These are phyloP conservation scores for Cercospora nicotianae DNA, from an alignment of 2,329 filamentous ascomycete genomes.

Conservation along the genomic window DNA sequence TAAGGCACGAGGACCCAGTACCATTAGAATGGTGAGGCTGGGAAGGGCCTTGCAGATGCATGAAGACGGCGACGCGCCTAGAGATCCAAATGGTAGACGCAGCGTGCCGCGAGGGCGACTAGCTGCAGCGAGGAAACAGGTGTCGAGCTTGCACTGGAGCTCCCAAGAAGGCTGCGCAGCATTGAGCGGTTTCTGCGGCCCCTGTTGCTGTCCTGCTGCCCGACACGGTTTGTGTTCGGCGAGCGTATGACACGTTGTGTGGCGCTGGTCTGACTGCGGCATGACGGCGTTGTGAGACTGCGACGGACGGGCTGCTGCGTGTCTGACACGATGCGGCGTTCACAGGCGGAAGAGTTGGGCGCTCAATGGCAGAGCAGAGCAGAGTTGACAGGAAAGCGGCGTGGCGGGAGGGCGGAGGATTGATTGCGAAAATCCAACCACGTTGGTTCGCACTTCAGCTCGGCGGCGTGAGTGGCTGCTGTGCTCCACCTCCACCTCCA, in stretches of 20 bases:
- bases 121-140: constrained; percentile 7
- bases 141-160: constrained; percentile 8
- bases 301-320: not conserved
- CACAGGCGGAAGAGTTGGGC: not conserved
- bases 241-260: not conserved
- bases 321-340: not conserved
- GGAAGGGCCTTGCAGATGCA: not conserved
- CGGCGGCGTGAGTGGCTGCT: not conserved
- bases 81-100: constrained; percentile 4
- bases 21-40: constrained; percentile 2
- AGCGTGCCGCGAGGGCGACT: not conserved
- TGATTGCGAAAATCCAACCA: not conserved
- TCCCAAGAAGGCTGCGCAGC: not conserved
- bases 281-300: not conserved
- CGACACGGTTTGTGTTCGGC: not conserved
- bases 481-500: not conserved
- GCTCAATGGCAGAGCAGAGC: not conserved
- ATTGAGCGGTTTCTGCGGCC: not conserved
- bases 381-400: not conserved
- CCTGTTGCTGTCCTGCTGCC: not conserved
- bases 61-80: not conserved
- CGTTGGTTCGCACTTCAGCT: not conserved
- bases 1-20: not conserved
- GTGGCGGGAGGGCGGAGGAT: not conserved
- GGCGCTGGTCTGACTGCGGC: not conserved